Conservation (phyloP, 495 filamentous ascomycete genomes). For the Neurospora sp. region DNA sequence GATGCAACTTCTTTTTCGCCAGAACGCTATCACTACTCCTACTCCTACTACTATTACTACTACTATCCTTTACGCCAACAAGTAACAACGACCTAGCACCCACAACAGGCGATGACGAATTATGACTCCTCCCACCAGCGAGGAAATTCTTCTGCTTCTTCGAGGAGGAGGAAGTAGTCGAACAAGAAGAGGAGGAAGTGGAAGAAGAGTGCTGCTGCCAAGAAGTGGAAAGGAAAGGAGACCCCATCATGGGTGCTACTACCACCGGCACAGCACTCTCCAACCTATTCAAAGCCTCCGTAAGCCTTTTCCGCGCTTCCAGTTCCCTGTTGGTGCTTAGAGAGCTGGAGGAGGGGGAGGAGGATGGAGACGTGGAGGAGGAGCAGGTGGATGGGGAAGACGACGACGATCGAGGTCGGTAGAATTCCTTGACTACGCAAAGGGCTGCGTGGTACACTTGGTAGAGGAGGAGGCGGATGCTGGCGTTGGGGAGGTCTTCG, state of each 20-base stretch:
- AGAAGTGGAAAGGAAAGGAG: background rate
- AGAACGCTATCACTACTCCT: conserved; percentile 3
- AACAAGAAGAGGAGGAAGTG: background rate
- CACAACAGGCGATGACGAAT: background rate
- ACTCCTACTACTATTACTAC: background rate
- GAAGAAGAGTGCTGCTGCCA: background rate
- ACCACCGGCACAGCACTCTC: background rate
- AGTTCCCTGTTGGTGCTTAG: conserved; percentile 34
- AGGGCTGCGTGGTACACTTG: conserved; percentile 37
- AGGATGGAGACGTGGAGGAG: background rate
- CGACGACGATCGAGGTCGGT: conserved; percentile 30
- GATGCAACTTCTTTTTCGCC: conserved; percentile 16
- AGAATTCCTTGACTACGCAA: conserved; percentile 37
- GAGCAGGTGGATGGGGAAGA: background rate
- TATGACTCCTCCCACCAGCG: background rate
- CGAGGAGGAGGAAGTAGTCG: background rate
- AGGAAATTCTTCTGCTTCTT: background rate
- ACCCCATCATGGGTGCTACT: background rate
- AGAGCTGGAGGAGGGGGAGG: background rate
- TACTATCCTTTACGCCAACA: background rate
- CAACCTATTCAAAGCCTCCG: conserved; percentile 19
- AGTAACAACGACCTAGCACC: background rate
- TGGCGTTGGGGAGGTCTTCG: conserved; percentile 24
- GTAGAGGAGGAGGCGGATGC: conserved; percentile 35
- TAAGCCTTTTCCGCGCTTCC: conserved; percentile 34